Evolutionary conservation across 108 stramenopile species (phyloP), one percentile per base, ranked within the genome.

Genomic region (Seminavis robusta): DNA sequence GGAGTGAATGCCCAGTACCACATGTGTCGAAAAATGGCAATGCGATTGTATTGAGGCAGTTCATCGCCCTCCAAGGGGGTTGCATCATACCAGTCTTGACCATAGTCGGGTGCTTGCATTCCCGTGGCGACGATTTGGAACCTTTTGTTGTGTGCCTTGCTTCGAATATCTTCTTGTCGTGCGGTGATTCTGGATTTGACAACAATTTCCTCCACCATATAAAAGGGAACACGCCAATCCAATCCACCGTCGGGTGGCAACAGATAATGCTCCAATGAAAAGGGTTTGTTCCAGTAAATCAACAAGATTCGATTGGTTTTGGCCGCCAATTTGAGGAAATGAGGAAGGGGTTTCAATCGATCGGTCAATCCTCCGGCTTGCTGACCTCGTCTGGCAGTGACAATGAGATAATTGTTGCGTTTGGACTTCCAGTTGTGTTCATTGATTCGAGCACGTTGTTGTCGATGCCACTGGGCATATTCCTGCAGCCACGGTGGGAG

Each of bases 341-440:
- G 47, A 27, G 78, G 73, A 37, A 79, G 23, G 3, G 68, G 17
- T 38, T 65, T 74, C 31, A 79, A 48, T 6, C 78, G 78, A 59
- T 79, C 78, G 9, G 77, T 47, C 10, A 62, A 60, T 8, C 77
- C 77, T n/a, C 77, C 77, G 16, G 71, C 73, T 24, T 62, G 26
- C 15, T 56, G 43, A 45, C 60, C 68, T n/a, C 21, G 39, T 13
- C 46, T 34, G 0, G 67, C 16, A 41, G 73, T 74, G 13, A 29
- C 47, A 57, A 79, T 67, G 21, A 79, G 16, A 6, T 71, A 33
- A 44, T 56, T 59, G 16, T 39, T 37, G 13, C 47, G 60, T 3
- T 52, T 24, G n/a, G n/a, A n/a, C 31, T n/a, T 25, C 77, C 72
- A 74, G n/a, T 69, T 61, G 1, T 56, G 21, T 7, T 34, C 13